Base-by-base conservation (phyloP, 2,329 filamentous ascomycete genomes). In the Scopulariopsis brevicaulis region DNA sequence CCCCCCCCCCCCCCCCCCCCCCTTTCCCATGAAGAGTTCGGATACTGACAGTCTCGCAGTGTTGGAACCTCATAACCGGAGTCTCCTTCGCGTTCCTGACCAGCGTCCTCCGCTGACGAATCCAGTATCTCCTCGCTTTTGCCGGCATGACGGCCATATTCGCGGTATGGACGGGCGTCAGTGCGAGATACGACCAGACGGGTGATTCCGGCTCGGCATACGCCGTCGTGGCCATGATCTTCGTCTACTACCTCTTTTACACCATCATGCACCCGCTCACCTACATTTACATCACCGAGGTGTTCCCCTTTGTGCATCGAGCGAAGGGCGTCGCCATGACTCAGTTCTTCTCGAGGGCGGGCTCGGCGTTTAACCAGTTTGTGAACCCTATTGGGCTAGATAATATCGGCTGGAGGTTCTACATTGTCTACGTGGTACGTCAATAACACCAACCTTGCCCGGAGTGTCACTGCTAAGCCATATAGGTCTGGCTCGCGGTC, bases 361-460 rank as follows among this genome's bases (percentile, higher is more conserved):
- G 65, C 15, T 65, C 68, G 0, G 67, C 69, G 43, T 63, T 68
- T 4, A 68, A 69, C 53, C 64, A 69, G 40, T 68, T 65, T 3
- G 77, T 84, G 18, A 77, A 77, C 34, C 81, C 81, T 0, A 77
- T 79, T 56, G 81, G 74, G 0, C 65, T 84, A 0, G 73, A 71
- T 0, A 65, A 73, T 1, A 74, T 82, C 28, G 71, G 71, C 0
- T 83, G 78, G 73, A 76, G 71, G 62, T 83, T 78, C 60, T 84
- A 83, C 67, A 78, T 83, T 60, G 71, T 84, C 18, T 84, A 83
- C 58, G 77, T 79, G 48, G 74, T 71, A 10, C 11, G 37, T 43
- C 12, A 14, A 43, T n/a, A n/a, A n/a, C n/a, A n/a, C n/a, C n/a
- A n/a, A n/a, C n/a, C n/a, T n/a, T n/a, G n/a, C n/a, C n/a, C n/a